A percentile compares a stretch with the other conserved stretches of the same genome.
Evolutionary conservation across 192 early-diverging fungal genomes (phyloP).

Genomic region (Pilobolus umbonatus): DNA sequence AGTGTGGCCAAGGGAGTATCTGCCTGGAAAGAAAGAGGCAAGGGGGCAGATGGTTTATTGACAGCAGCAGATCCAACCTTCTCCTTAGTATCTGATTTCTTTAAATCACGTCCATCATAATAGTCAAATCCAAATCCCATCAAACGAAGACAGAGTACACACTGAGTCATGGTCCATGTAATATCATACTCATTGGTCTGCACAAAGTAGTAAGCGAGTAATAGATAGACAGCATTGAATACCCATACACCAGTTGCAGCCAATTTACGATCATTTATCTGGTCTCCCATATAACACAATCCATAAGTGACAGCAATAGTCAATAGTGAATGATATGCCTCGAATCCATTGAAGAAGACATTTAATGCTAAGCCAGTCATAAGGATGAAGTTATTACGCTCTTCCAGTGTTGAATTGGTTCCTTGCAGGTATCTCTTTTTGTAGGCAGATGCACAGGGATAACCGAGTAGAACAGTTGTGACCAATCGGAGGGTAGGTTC

Average conservation of each 20-base stretch:
- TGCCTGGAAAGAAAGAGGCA: constrained; percentile 41
- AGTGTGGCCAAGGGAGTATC: constrained; percentile 41
- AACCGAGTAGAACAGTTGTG: constrained; percentile 40
- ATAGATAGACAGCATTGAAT: constrained; percentile 49
- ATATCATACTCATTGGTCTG: constrained; percentile 53
- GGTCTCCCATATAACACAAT: constrained; percentile 29
- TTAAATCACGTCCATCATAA: constrained; percentile 38
- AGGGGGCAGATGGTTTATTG: background rate
- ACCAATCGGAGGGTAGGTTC: constrained; percentile 48
- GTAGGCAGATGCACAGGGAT: constrained; percentile 45
- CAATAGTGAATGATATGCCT: constrained; percentile 46
- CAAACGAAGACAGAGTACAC: constrained; percentile 55
- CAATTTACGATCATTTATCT: constrained; percentile 33
- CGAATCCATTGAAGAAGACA: constrained; percentile 43
- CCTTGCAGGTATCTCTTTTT: constrained; percentile 28
- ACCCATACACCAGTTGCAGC: constrained; percentile 36
- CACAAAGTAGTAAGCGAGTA: constrained; percentile 41
- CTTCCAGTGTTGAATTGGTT: constrained; percentile 31
- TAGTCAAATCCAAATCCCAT: constrained; percentile 61
- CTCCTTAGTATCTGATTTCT: background rate
- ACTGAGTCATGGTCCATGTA: constrained; percentile 60
- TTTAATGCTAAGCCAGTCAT: constrained; percentile 39
- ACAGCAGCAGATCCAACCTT: background rate
- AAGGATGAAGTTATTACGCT: constrained; percentile 45
- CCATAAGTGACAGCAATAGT: constrained; percentile 42